Evolutionary conservation across 495 filamentous ascomycete species (phyloP), one percentile per base, ranked within the genome.

Genomic region (Chaetomium fimeti): DNA sequence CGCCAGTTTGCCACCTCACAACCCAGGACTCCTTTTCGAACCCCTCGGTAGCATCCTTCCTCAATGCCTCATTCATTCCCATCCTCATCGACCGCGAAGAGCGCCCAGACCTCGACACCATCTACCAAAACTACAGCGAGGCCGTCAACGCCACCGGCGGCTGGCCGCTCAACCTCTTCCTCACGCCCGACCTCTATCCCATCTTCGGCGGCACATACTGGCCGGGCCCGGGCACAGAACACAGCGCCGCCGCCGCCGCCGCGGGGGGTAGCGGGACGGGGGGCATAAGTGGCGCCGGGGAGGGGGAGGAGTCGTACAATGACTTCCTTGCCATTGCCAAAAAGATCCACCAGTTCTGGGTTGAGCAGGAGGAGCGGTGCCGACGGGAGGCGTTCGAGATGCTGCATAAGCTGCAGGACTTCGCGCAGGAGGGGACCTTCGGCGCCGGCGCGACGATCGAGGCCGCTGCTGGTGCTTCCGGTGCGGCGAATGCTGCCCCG

Each of bases 41-140:
- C 62, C 78, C 82, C 4, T 85, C 90, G 51, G 87, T 97, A 57
- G 93, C 95, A 22, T 77, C 82, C 9, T 82, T 96, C 62, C 84
- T 98, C 48, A 98, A 98, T 76, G 80, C 87, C 61, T 83, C 87
- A 53, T 98, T 98, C 75, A 87, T 98, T 25, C 94, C 94, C 9
- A 88, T 98, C 75, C 89, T 97, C 68, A 84, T 98, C 67, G 94
- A 98, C 73, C 87, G 93, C 32, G 94, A 98, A 75, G 93, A 97
- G 74, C 88, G 93, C 40, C 94, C 95, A 2, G 93, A 98, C 73
- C 85, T 98, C 68, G 94, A 98, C 72, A 88, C 91, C 58, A 92
- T 98, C 62, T 98, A 98, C 74, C 96, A 97, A 90, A 96, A 97
- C 77, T 98, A 95, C 78, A 91, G 95, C 36, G 91, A 96, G 78